These are phyloP conservation scores for Hanseniaspora pseudoguilliermondii DNA, from an alignment of 805 yeast genomes.

Conservation along the genomic window DNA sequence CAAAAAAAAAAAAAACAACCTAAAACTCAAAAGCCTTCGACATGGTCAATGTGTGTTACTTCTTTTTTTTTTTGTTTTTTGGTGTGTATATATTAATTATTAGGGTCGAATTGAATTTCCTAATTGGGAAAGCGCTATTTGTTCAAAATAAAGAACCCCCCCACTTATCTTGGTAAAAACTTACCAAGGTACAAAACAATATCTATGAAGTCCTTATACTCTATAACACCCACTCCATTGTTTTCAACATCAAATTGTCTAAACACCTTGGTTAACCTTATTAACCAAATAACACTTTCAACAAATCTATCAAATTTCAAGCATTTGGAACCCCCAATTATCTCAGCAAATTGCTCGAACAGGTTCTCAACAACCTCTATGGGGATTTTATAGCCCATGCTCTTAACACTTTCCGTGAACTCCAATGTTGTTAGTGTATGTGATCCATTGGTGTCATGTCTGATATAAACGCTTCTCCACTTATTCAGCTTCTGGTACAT, in stretches of 20 bases:
- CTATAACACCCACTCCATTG: slow-evolving; percentile 57
- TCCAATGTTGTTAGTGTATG: slow-evolving; percentile 24
- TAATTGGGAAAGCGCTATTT: neutral
- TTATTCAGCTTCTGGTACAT: slow-evolving; percentile 25
- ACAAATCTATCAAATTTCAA: slow-evolving; percentile 72
- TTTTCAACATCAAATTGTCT: slow-evolving; percentile 63
- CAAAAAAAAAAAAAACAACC: too few relatives aligned
- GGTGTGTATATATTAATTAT: neutral
- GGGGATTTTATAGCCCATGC: slow-evolving; percentile 26
- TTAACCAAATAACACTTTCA: slow-evolving; percentile 63
- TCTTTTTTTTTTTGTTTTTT: neutral
- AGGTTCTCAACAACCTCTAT: slow-evolving; percentile 26
- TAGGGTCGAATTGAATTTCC: neutral
- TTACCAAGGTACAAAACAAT: slow-evolving; percentile 33
- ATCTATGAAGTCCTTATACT: slow-evolving; percentile 53
- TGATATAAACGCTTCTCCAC: slow-evolving; percentile 29
- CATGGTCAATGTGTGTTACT: too few relatives aligned
- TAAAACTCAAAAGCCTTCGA: too few relatives aligned
- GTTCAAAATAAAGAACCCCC: too few relatives aligned
- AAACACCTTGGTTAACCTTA: slow-evolving; percentile 66
- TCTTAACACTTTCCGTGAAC: slow-evolving; percentile 26
- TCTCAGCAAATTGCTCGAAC: slow-evolving; percentile 28
- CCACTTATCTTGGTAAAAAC: slow-evolving; percentile 18
- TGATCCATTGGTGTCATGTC: slow-evolving; percentile 26
- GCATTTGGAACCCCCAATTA: slow-evolving; percentile 25